Conservation (phyloP, 2,329 filamentous ascomycete genomes). For the Penicillium sp. region DNA sequence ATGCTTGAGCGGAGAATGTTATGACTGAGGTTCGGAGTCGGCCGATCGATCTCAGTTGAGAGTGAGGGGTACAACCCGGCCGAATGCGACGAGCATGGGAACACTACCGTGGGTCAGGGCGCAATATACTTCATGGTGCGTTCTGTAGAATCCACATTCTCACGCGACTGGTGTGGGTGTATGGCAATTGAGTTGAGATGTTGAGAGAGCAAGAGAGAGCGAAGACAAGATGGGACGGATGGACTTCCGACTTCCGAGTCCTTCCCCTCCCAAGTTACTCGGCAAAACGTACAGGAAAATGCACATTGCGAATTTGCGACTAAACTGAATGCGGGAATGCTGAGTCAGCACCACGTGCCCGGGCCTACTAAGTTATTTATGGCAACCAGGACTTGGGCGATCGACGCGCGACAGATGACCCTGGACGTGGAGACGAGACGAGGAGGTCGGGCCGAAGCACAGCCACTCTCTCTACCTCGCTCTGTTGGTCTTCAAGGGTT, state of each 20-base stretch:
- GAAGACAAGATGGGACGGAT: background rate
- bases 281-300: background rate
- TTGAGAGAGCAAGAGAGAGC: background rate
- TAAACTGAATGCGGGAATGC: conserved; percentile 14
- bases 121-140: conserved; percentile 11
- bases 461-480: conserved; percentile 19
- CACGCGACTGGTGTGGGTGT: background rate
- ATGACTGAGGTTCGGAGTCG: conserved; percentile 20
- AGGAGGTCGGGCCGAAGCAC: conserved; percentile 21
- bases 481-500: conserved; percentile 3
- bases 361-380: conserved; percentile 15
- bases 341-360: conserved; percentile 22
- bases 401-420: conserved; percentile 14
- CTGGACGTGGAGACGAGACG: background rate
- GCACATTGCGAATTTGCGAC: background rate
- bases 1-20: too few relatives aligned
- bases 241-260: too few relatives aligned
- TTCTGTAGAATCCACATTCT: background rate
- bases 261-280: background rate
- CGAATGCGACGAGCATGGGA: conserved; percentile 18
- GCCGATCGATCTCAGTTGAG: conserved; percentile 27
- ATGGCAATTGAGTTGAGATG: background rate
- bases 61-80: conserved; percentile 27
- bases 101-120: conserved; percentile 12
- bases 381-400: conserved; percentile 7